A percentile compares a stretch with the other conserved stretches of the same genome.
phyloP scores from a whole-genome alignment of 106 monocot genomes.

The Narthecium ossifragum region DNA sequence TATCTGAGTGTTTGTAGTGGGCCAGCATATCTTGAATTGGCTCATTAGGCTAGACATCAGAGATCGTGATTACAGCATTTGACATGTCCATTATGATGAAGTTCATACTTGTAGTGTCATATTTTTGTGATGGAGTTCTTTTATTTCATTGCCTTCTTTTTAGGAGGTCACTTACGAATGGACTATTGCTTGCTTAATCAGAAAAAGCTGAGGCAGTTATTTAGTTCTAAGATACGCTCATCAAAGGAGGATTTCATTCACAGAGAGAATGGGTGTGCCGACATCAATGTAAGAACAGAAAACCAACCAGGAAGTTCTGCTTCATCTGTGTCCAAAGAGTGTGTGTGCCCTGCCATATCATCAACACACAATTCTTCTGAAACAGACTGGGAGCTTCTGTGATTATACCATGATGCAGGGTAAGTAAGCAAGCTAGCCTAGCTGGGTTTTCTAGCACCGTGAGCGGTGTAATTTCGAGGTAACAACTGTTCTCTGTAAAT shows the following conservation, averaged over 20 bases:
- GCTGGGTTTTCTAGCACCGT: no score
- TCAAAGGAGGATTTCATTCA: not conserved
- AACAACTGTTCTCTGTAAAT: no score
- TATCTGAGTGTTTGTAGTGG: no score
- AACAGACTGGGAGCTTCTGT: slow-evolving; percentile 7
- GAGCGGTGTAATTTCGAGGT: no score
- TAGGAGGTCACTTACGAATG: no score
- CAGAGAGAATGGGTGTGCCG: not conserved
- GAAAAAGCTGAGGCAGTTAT: slow-evolving; percentile 5
- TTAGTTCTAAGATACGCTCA: not conserved
- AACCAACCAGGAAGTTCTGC: not conserved
- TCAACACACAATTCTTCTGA: not conserved
- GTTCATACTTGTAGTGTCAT: no score
- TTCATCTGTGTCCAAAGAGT: not conserved
- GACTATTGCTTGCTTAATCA: not conserved
- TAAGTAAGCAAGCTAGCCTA: not conserved
- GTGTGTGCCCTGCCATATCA: not conserved
- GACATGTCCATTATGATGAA: no score
- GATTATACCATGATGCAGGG: not conserved
- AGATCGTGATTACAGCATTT: no score
- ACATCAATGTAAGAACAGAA: not conserved
- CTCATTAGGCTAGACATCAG: no score
- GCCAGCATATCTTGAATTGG: no score
- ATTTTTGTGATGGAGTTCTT: no score
- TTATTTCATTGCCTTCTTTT: no score